These are phyloP conservation scores for Reticulascus tulasneorum DNA, from an alignment of 2,329 filamentous ascomycete genomes.

Conservation along the genomic window DNA sequence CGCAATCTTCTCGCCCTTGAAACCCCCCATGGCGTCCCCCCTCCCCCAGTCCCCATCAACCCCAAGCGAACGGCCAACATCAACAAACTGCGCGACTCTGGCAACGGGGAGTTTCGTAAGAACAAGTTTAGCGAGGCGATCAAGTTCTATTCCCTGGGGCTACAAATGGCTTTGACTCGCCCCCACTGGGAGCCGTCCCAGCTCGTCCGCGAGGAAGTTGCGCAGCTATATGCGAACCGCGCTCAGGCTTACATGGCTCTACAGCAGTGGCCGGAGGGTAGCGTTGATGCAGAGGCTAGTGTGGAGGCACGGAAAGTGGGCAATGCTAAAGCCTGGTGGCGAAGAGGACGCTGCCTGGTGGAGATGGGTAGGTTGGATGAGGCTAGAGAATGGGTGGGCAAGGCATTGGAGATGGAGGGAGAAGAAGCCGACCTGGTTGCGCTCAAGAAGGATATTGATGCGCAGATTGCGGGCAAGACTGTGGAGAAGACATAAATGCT, in stretches of 20 bases:
- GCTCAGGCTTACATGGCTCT: conserved; percentile 86
- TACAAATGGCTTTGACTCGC: conserved; percentile 81
- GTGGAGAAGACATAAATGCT: no score
- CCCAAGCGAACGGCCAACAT: conserved; percentile 87
- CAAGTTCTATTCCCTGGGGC: conserved; percentile 76
- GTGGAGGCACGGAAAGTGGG: conserved; percentile 82
- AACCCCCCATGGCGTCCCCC: conserved; percentile 63
- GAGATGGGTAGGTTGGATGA: conserved; percentile 90
- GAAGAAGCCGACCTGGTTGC: conserved; percentile 61
- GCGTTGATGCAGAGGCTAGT: conserved; percentile 82
- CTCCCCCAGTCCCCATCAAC: conserved; percentile 85
- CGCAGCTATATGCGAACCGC: conserved; percentile 76
- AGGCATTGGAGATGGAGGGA: conserved; percentile 79
- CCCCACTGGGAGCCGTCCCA: conserved; percentile 85
- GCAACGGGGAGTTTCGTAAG: conserved; percentile 80
- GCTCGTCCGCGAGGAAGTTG: conserved; percentile 80
- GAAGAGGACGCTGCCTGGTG: conserved; percentile 74
- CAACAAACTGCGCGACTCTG: conserved; percentile 83
- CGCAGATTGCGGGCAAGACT: conserved; percentile 23
- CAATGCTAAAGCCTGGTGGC: conserved; percentile 94
- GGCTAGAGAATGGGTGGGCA: conserved; percentile 72
- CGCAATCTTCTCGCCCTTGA: conserved; percentile 65
- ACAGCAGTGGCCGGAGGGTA: conserved; percentile 77
- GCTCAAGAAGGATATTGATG: conserved; percentile 60
- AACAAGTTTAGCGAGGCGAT: conserved; percentile 70